A percentile compares a stretch with the other conserved stretches of the same genome.
Conservation (phyloP, 1,284 basidiomycete species). For the Ceratobasidium sp. region DNA sequence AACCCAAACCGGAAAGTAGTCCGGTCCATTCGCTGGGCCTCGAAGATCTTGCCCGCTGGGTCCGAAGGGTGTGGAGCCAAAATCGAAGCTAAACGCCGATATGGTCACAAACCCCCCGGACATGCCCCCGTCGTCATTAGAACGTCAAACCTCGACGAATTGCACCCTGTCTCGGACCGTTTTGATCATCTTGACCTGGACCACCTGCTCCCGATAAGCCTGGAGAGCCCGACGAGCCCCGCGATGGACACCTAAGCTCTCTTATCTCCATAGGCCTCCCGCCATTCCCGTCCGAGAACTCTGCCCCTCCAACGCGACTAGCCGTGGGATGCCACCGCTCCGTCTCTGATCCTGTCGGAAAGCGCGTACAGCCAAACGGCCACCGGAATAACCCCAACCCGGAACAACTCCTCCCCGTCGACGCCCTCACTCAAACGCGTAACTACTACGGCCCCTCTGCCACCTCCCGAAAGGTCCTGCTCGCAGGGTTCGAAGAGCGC, state of each 20-base stretch:
- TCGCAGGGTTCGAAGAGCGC: constrained; percentile 62
- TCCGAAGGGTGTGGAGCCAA: constrained; percentile 56
- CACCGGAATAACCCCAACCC: constrained; percentile 68
- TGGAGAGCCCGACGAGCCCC: constrained; percentile 30
- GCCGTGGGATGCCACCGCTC: constrained; percentile 43
- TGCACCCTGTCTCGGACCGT: no score
- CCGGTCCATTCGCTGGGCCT: constrained; percentile 63
- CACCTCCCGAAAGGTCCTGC: constrained; percentile 72
- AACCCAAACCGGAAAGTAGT: constrained; percentile 70
- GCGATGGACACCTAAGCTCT: constrained; percentile 31
- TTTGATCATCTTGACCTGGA: background rate
- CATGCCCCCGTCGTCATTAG: no score
- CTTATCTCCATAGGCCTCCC: constrained; percentile 26
- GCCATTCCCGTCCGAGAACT: constrained; percentile 10
- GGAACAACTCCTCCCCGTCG: constrained; percentile 66
- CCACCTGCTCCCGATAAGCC: no score
- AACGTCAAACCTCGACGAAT: no score
- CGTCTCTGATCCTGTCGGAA: constrained; percentile 53
- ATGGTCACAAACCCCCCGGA: no score
- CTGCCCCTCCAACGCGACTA: background rate
- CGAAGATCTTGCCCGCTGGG: constrained; percentile 69
- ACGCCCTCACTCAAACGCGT: constrained; percentile 71
- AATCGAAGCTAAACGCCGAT: constrained; percentile 52
- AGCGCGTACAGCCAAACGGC: constrained; percentile 68
- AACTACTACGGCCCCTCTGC: constrained; percentile 69